Evolutionary conservation across 1,284 basidiomycete genomes (phyloP).

Genomic region (Agroathelia rolfsii): DNA sequence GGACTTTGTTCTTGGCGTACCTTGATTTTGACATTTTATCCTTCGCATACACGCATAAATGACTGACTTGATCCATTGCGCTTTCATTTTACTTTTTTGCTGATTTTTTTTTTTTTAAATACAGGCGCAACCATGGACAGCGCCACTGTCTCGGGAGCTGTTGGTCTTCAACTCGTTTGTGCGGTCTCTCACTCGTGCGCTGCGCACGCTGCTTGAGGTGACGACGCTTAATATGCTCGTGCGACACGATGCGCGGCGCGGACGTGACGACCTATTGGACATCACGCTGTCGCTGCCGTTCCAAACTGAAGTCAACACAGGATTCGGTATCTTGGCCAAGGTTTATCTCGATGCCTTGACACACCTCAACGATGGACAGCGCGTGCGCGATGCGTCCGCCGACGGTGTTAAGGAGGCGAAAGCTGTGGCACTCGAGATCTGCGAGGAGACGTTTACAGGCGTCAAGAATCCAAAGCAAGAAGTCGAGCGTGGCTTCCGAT

Average conservation of each 20-base stretch:
- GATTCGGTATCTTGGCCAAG: constrained; percentile 95
- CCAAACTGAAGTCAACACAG: constrained; percentile 94
- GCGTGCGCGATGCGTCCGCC: constrained; percentile 66
- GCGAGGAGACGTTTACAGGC: constrained; percentile 89
- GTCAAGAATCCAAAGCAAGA: constrained; percentile 82
- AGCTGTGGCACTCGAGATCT: constrained; percentile 79
- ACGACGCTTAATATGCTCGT: constrained; percentile 89
- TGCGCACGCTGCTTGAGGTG: constrained; percentile 87
- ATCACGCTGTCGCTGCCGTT: constrained; percentile 87
- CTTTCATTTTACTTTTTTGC: constrained; percentile 1
- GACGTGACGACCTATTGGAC: constrained; percentile 87
- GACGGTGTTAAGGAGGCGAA: constrained; percentile 80
- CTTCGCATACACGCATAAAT: constrained; percentile 8
- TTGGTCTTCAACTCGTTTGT: constrained; percentile 98
- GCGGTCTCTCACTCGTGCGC: constrained; percentile 78
- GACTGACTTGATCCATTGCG: constrained; percentile 7
- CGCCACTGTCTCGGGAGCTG: constrained; percentile 90
- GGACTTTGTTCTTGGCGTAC: no score
- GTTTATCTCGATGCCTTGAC: constrained; percentile 90
- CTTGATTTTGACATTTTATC: constrained; percentile 3
- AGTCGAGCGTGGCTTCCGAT: constrained; percentile 92
- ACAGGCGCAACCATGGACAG: constrained; percentile 81
- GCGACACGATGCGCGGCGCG: constrained; percentile 75
- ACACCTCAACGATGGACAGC: constrained; percentile 69
- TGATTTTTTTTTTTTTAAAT: constrained; percentile 8